These are phyloP conservation scores for Euryodendron excelsum DNA, from an alignment of 148 eudicot genomes.

Conservation along the genomic window DNA sequence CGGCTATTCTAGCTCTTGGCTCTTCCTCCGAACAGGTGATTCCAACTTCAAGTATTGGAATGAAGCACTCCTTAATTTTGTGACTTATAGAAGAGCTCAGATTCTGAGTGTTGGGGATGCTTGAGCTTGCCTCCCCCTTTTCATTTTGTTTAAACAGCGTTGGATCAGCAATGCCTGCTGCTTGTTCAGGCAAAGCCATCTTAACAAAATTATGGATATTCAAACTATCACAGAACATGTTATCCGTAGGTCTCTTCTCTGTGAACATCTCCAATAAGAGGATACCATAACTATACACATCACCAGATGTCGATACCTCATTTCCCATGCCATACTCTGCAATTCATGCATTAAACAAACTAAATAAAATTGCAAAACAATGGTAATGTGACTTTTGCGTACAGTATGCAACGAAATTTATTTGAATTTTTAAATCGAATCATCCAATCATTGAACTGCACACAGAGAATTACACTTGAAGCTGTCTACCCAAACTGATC, in stretches of 20 bases:
- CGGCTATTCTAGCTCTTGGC: not conserved
- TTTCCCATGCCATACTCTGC: too few relatives aligned
- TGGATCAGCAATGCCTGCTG: not conserved
- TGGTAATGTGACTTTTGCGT: too few relatives aligned
- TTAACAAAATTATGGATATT: not conserved
- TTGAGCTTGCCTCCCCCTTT: not conserved
- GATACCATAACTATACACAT: too few relatives aligned
- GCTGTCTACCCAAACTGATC: too few relatives aligned
- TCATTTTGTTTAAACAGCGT: not conserved
- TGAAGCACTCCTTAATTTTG: not conserved
- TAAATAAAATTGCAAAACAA: too few relatives aligned
- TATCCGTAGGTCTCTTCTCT: not conserved
- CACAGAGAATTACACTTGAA: too few relatives aligned
- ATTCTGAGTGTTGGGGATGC: not conserved
- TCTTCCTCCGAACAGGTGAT: not conserved
- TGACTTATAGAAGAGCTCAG: not conserved
- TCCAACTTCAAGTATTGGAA: too few relatives aligned
- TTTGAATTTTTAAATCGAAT: too few relatives aligned
- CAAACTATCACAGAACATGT: not conserved
- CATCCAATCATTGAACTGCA: too few relatives aligned
- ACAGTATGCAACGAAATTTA: too few relatives aligned
- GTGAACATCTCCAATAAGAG: not conserved
- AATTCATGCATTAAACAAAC: too few relatives aligned
- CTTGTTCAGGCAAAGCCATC: not conserved
- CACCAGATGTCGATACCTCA: too few relatives aligned